phyloP scores from a whole-genome alignment of 192 early-diverging fungal species.

The Umbelopsis sp. region DNA sequence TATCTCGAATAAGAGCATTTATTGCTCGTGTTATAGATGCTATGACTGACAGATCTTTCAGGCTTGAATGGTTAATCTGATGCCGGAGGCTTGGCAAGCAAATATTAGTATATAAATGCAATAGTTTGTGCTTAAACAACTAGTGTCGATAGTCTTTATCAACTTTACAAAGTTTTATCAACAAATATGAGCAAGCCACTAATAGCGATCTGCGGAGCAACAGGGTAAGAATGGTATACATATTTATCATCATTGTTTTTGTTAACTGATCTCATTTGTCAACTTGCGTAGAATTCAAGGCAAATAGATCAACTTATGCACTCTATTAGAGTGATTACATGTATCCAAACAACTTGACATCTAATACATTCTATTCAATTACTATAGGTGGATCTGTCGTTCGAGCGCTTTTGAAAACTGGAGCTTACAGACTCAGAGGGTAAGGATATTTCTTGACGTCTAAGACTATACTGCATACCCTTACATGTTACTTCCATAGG shows the following conservation, averaged over 20 bases:
- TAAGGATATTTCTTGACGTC: not conserved
- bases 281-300: not conserved
- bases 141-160: too few relatives aligned
- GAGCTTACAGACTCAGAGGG: constrained; percentile 7
- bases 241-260: not conserved
- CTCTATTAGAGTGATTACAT: not conserved
- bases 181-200: not conserved
- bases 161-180: too few relatives aligned
- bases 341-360: not conserved
- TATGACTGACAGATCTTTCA: too few relatives aligned
- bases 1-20: too few relatives aligned
- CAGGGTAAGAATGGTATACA: not conserved
- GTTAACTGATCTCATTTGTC: too few relatives aligned
- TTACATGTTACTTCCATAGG: not conserved
- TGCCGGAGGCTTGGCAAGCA: too few relatives aligned
- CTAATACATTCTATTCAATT: not conserved
- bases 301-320: not conserved
- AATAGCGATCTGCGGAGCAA: not conserved
- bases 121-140: too few relatives aligned
- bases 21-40: too few relatives aligned
- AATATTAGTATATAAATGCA: too few relatives aligned
- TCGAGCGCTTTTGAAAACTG: not conserved
- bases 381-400: constrained; percentile 14
- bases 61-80: too few relatives aligned
- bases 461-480: not conserved